A percentile compares a stretch with the other conserved stretches of the same genome.
These are phyloP conservation scores for Earliella scabrosa DNA, from an alignment of 1,284 basidiomycete genomes.

Conservation along the genomic window DNA sequence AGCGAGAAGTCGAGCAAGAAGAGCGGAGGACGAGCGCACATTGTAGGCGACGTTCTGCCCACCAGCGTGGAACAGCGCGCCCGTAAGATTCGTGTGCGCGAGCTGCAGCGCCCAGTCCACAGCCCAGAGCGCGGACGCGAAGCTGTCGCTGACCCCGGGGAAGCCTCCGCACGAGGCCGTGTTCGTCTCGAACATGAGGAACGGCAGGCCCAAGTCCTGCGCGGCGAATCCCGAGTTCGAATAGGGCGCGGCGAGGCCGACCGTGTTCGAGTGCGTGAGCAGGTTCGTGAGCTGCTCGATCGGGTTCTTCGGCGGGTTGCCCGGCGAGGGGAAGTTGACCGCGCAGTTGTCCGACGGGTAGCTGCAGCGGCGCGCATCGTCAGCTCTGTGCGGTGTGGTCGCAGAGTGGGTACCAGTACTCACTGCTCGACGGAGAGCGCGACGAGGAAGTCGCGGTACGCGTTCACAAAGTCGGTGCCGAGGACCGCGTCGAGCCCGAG, in stretches of 20 bases:
- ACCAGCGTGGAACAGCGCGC: slow-evolving; percentile 44
- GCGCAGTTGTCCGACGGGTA: slow-evolving; percentile 52
- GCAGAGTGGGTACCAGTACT: slow-evolving; percentile 25
- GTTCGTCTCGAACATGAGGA: slow-evolving; percentile 54
- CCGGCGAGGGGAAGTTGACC: slow-evolving; percentile 36
- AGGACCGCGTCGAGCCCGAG: slow-evolving; percentile 42
- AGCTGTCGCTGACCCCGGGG: slow-evolving; percentile 56
- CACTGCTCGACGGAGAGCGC: slow-evolving; percentile 55
- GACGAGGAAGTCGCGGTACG: slow-evolving; percentile 43
- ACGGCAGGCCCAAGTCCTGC: slow-evolving; percentile 31
- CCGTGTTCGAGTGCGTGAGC: slow-evolving; percentile 55
- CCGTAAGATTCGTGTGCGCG: slow-evolving; percentile 42
- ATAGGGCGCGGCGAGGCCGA: slow-evolving; percentile 50
- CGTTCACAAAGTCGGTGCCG: slow-evolving; percentile 49
- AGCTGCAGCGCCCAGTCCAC: slow-evolving; percentile 55
- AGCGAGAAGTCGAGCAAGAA: background rate
- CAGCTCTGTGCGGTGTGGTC: too few species aligned
- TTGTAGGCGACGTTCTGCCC: slow-evolving; percentile 45
- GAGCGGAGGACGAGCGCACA: slow-evolving; percentile 8
- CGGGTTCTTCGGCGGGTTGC: slow-evolving; percentile 35
- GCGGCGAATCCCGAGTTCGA: slow-evolving; percentile 50
- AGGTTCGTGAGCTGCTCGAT: slow-evolving; percentile 55
- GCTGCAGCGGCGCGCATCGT: slow-evolving; percentile 27
- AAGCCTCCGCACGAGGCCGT: slow-evolving; percentile 62
- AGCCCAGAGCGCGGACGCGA: slow-evolving; percentile 73